Percentiles rank a stretch among this genome's conserved stretches.
These are phyloP conservation scores for Pleurotus citrinopileatus DNA, from an alignment of 768 basidiomycete species.

Conservation along the genomic window DNA sequence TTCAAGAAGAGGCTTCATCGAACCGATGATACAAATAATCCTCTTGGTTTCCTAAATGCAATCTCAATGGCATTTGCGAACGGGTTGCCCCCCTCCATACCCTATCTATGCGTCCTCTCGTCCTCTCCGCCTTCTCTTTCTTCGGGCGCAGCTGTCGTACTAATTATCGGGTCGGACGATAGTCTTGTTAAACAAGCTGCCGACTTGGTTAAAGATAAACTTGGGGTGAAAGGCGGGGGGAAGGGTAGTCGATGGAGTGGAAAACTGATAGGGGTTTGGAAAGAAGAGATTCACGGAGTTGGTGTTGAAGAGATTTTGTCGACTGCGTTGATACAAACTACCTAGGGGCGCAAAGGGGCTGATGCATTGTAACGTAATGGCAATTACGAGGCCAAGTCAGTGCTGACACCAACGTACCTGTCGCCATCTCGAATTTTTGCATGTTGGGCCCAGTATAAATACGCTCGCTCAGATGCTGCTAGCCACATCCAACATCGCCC, in stretches of 20 bases:
- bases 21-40: slow-evolving; percentile 56
- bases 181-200: slow-evolving; percentile 57
- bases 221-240: slow-evolving; percentile 74
- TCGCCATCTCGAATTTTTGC: too few species aligned
- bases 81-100: slow-evolving; percentile 15
- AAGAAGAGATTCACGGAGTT: slow-evolving; percentile 39
- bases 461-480: background rate
- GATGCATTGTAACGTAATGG: too few species aligned
- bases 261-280: slow-evolving; percentile 66
- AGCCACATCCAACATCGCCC: background rate
- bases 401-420: too few species aligned
- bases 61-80: slow-evolving; percentile 48
- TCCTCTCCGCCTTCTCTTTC: slow-evolving; percentile 62
- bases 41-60: slow-evolving; percentile 58
- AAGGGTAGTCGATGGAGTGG: slow-evolving; percentile 78
- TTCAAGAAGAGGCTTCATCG: slow-evolving; percentile 55
- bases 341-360: background rate
- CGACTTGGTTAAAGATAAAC: slow-evolving; percentile 51
- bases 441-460: too few species aligned
- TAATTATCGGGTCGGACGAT: slow-evolving; percentile 61
- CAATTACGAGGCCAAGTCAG: too few species aligned
- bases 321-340: background rate
- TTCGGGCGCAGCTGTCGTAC: slow-evolving; percentile 48
- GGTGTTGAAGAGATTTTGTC: slow-evolving; percentile 36
- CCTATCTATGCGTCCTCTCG: slow-evolving; percentile 51